Base-by-base conservation (phyloP, 352 stramenopile species). In the Synura sp. region DNA sequence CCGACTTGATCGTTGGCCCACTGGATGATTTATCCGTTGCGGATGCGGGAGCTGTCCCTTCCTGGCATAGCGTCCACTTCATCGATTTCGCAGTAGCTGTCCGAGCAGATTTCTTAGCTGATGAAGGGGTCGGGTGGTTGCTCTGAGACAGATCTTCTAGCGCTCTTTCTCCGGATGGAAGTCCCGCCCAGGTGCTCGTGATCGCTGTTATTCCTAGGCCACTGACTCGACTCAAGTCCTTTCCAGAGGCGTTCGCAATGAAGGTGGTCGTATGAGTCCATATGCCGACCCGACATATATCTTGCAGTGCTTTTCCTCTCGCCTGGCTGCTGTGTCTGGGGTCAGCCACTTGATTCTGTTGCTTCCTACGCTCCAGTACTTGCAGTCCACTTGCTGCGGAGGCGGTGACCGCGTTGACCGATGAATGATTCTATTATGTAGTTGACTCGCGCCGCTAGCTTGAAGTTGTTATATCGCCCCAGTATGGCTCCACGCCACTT, bases 51-150 rank as follows among this genome's bases (percentile, higher is more conserved):
- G 57, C 5, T 7, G 25, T 7, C n/a, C n/a, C n/a, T n/a, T n/a
- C n/a, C n/a, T n/a, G n/a, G n/a, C n/a, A n/a, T n/a, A n/a, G n/a
- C n/a, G n/a, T n/a, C 5, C 57, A n/a, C n/a, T n/a, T n/a, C n/a
- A n/a, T n/a, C n/a, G n/a, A n/a, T n/a, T n/a, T n/a, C n/a, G 15
- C 3, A 31, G 9, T 31, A 7, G 57, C 57, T 71, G 29, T 71
- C 57, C 25, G 57, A 71, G 57, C 57, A 71, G 33, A 71, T 71
- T 25, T 71, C 57, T 17, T 71, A 71, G 29, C 57, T 71, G 57
- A 25, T 17, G 5, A 31, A 17, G 57, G 57, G 5, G 57, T 7
- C 5, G 5, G 38, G 15, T 5, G 25, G 57, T 36, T 71, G 60
- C 2, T 75, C 9, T 15, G 3, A 7, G 7, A 75, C 5, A 25